A percentile compares a stretch with the other conserved stretches of the same genome.
Conservation (phyloP, 1,284 basidiomycete species). For the Cystobasidiaceae sp. region DNA sequence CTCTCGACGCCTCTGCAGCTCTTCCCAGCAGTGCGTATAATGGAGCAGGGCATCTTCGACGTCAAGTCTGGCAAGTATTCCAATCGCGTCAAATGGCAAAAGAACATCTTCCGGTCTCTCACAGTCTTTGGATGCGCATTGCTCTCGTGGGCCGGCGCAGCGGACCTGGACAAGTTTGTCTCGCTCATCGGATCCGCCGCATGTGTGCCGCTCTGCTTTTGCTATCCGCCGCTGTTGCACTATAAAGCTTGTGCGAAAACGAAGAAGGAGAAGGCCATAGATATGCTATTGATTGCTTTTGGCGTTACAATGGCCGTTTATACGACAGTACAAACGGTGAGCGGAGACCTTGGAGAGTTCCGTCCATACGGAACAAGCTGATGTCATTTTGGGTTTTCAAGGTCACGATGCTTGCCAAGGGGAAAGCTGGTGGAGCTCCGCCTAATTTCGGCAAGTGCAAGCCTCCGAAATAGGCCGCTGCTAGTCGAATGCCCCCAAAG, state of each 20-base stretch:
- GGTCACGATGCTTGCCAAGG: conserved; percentile 8
- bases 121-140: conserved; percentile 70
- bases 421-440: background rate
- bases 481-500: too few relatives aligned
- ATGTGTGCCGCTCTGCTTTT: conserved; percentile 85
- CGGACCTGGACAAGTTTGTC: conserved; percentile 95
- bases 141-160: conserved; percentile 77
- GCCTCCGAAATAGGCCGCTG: background rate
- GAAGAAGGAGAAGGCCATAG: conserved; percentile 61
- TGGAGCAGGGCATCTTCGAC: conserved; percentile 93
- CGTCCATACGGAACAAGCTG: too few relatives aligned
- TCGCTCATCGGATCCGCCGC: conserved; percentile 88
- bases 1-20: conserved; percentile 75
- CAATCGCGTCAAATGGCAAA: conserved; percentile 64
- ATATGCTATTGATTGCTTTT: conserved; percentile 74
- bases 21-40: conserved; percentile 88
- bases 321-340: conserved; percentile 72
- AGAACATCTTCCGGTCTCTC: conserved; percentile 80
- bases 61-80: conserved; percentile 68
- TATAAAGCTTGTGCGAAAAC: conserved; percentile 77
- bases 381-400: too few relatives aligned
- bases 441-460: conserved; percentile 30
- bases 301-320: conserved; percentile 76
- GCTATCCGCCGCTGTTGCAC: conserved; percentile 72
- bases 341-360: background rate